Conservation (phyloP, 805 yeast species). For the Zygoascus ofunaensis region DNA sequence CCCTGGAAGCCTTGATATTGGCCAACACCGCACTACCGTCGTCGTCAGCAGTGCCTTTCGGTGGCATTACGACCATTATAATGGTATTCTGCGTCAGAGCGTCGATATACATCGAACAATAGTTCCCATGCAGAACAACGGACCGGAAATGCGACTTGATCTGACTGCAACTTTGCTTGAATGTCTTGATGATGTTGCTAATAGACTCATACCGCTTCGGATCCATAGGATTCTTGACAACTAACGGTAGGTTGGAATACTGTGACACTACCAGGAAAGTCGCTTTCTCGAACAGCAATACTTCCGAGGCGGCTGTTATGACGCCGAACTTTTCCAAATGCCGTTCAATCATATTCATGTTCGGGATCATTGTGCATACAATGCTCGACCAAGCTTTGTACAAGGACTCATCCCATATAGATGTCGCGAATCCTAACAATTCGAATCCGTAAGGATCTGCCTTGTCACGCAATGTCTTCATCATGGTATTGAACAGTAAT, state of each 20-base stretch:
- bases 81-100: conserved; percentile 36
- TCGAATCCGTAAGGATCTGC: conserved; percentile 62
- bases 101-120: conserved; percentile 33
- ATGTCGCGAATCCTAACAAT: conserved; percentile 82
- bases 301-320: conserved; percentile 76
- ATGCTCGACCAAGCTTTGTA: conserved; percentile 97
- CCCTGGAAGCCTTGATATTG: conserved; percentile 31
- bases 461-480: conserved; percentile 67
- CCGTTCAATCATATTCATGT: conserved; percentile 70
- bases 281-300: conserved; percentile 84
- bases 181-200: conserved; percentile 86
- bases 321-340: conserved; percentile 64
- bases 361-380: conserved; percentile 90
- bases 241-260: conserved; percentile 14
- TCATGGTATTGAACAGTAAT: conserved; percentile 75
- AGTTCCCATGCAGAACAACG: conserved; percentile 52
- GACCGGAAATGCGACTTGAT: conserved; percentile 77
- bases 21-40: conserved; percentile 28
- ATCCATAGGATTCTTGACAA: conserved; percentile 38
- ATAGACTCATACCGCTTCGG: conserved; percentile 93
- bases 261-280: conserved; percentile 76
- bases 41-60: conserved; percentile 14
- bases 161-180: conserved; percentile 84
- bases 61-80: conserved; percentile 36
- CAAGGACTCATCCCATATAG: conserved; percentile 93